A percentile compares a stretch with the other conserved stretches of the same genome.
phyloP scores from a whole-genome alignment of 164 flowering plant genomes.

The Tetracentron sinense region DNA sequence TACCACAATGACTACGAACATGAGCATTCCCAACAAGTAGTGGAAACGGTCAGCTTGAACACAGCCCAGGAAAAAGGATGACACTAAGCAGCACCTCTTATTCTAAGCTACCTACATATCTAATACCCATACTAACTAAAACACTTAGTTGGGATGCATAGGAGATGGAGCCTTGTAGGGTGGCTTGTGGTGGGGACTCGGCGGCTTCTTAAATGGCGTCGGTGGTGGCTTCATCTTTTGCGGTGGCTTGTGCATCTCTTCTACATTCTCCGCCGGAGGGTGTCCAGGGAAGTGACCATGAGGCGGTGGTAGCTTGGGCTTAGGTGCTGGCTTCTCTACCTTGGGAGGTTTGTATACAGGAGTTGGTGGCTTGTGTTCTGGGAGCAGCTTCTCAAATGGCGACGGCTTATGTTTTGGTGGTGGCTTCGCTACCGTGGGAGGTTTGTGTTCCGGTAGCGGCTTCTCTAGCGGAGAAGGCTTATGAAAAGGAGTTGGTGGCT shows the following conservation, averaged over 20 bases:
- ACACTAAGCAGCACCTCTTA: too few species aligned
- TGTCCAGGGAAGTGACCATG: constrained; percentile 9
- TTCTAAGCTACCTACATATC: too few species aligned
- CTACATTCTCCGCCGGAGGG: constrained; percentile 3
- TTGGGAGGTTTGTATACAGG: constrained; percentile 6
- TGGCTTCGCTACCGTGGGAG: not conserved
- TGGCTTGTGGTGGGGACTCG: not conserved
- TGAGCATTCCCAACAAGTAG: too few species aligned
- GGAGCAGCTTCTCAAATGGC: not conserved
- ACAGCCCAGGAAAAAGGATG: too few species aligned
- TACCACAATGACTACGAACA: too few species aligned
- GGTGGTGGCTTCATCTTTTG: not conserved
- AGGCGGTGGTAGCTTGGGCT: constrained; percentile 9
- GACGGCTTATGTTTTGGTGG: constrained; percentile 15
- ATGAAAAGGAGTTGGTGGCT: not conserved
- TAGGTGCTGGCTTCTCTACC: too few species aligned
- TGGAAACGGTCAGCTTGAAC: too few species aligned
- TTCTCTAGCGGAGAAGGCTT: constrained; percentile 2
- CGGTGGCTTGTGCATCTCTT: not conserved
- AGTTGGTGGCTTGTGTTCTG: not conserved
- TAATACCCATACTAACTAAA: not conserved
- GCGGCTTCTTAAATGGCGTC: too few species aligned
- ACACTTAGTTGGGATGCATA: not conserved
- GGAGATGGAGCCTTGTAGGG: not conserved
- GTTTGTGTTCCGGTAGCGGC: not conserved